Evolutionary conservation across 306 rosid species (phyloP).

Genomic region (Hippophae gyantsensis): DNA sequence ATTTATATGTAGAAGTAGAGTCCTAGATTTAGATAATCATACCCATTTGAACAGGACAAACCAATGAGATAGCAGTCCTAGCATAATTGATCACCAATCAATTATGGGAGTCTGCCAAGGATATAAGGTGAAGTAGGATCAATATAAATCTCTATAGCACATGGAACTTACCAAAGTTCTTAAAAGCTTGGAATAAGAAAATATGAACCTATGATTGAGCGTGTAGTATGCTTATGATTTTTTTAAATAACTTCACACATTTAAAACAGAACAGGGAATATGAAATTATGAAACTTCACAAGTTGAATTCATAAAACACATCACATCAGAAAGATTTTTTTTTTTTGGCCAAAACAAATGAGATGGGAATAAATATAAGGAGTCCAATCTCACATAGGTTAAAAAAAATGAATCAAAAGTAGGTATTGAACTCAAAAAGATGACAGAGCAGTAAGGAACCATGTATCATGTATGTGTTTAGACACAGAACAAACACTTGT

Average conservation of each 20-base stretch:
- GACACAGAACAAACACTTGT: slow-evolving; percentile 29
- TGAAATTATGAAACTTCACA: slow-evolving; percentile 10
- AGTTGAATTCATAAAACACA: slow-evolving; percentile 11
- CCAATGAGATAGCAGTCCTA: too few species aligned
- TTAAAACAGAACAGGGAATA: slow-evolving; percentile 16
- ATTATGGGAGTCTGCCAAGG: too few species aligned
- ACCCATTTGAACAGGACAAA: too few species aligned
- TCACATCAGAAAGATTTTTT: slow-evolving; percentile 18
- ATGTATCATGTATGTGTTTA: slow-evolving; percentile 15
- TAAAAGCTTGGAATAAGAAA: too few species aligned
- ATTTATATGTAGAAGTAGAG: too few species aligned
- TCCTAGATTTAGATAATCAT: too few species aligned
- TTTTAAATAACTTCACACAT: neutral
- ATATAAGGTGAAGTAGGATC: too few species aligned
- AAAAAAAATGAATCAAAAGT: slow-evolving; percentile 22
- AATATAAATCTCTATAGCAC: too few species aligned
- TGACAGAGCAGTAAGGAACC: slow-evolving; percentile 33
- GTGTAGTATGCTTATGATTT: too few species aligned
- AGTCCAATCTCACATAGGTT: slow-evolving; percentile 34
- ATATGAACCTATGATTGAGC: too few species aligned
- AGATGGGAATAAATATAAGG: slow-evolving; percentile 14
- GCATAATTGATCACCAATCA: too few species aligned
- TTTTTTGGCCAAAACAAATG: slow-evolving; percentile 24
- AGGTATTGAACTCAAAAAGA: slow-evolving; percentile 37
- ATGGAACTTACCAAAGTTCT: too few species aligned